phyloP scores from a whole-genome alignment of 106 monocot genomes.

The Acanthochlamys bracteata region DNA sequence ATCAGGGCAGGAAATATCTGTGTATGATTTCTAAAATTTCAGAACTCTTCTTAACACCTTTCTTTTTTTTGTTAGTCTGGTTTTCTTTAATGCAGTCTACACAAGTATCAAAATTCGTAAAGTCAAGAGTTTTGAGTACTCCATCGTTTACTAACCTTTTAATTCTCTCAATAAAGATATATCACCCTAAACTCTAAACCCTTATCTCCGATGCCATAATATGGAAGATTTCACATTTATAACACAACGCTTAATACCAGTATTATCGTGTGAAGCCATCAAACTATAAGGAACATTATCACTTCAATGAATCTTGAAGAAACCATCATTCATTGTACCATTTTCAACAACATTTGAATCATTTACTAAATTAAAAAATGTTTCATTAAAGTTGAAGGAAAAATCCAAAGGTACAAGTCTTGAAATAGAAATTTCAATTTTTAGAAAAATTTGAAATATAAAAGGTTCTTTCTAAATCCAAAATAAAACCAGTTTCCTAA shows the following conservation, averaged over 20 bases:
- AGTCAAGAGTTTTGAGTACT: conserved; percentile 1
- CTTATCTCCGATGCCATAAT: neutral
- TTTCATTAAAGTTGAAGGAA: neutral
- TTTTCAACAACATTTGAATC: neutral
- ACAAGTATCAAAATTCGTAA: conserved; percentile 5
- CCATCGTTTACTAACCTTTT: conserved; percentile 3
- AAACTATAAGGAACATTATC: neutral
- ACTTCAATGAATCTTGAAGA: neutral
- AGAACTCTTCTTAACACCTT: neutral
- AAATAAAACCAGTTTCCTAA: neutral
- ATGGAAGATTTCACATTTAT: neutral
- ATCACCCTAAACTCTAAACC: too few species aligned
- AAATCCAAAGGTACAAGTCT: neutral
- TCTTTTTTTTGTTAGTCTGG: conserved; percentile 3
- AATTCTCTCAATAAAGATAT: conserved; percentile 1
- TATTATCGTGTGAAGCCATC: neutral
- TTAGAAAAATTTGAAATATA: conserved; percentile 1
- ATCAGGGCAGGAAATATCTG: conserved; percentile 3
- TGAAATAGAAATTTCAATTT: neutral
- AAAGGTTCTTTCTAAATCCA: neutral
- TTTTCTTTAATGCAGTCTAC: conserved; percentile 8
- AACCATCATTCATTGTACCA: neutral
- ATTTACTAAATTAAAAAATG: neutral
- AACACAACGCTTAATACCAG: neutral
- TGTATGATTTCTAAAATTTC: conserved; percentile 8